Percentiles rank a stretch among this genome's conserved stretches.
Evolutionary conservation across 1,139 yeast species (phyloP).

Genomic region (Scheffersomyces illinoinensis): DNA sequence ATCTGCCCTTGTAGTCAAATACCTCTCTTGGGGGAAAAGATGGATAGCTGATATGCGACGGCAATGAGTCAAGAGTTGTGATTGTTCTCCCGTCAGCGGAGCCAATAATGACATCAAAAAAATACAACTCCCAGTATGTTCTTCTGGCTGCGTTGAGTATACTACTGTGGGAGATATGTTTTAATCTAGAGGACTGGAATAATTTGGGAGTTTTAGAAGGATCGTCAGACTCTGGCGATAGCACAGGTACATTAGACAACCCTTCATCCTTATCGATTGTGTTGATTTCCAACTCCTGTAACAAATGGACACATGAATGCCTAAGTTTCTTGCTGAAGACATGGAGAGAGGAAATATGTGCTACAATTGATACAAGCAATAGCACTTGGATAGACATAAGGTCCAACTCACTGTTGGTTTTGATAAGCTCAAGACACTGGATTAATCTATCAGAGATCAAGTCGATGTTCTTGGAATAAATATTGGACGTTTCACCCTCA

Average conservation of each 20-base stretch:
- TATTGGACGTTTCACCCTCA: conserved; percentile 42
- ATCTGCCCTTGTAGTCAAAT: conserved; percentile 49
- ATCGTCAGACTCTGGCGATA: neutral
- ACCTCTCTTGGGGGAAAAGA: conserved; percentile 25
- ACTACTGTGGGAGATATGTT: conserved; percentile 12
- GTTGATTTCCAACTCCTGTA: conserved; percentile 34
- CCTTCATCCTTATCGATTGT: conserved; percentile 23
- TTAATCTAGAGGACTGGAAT: conserved; percentile 15
- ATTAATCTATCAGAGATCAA: conserved; percentile 34
- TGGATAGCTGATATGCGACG: conserved; percentile 38
- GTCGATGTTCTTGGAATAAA: conserved; percentile 32
- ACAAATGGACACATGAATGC: conserved; percentile 36
- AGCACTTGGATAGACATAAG: conserved; percentile 42
- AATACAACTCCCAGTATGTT: conserved; percentile 50
- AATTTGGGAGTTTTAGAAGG: neutral
- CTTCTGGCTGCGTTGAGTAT: conserved; percentile 40
- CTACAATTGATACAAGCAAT: conserved; percentile 36
- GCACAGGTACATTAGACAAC: neutral
- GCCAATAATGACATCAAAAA: conserved; percentile 50
- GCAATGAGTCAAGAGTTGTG: conserved; percentile 34
- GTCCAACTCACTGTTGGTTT: conserved; percentile 25
- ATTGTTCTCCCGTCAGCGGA: conserved; percentile 52
- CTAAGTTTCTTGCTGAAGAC: conserved; percentile 40
- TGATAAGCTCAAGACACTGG: conserved; percentile 33
- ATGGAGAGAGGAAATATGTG: conserved; percentile 51